Percentiles rank a stretch among this genome's conserved stretches.
phyloP scores from a whole-genome alignment of 202 grass and related monocot species.

The Digitaria exilis region DNA sequence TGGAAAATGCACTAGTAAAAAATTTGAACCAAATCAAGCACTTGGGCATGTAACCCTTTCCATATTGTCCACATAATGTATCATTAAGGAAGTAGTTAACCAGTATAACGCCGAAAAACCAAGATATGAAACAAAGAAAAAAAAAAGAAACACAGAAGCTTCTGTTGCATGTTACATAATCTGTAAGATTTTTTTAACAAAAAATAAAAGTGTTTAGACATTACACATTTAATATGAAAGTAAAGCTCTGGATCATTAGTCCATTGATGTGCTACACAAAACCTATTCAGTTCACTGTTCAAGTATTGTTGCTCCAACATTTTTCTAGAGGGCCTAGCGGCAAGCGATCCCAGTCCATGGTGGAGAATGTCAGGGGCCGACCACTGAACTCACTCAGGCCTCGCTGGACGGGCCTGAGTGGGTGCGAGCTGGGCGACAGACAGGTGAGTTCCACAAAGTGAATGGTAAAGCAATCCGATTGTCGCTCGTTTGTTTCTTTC shows the following conservation, averaged over 20 bases:
- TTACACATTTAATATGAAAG: neutral
- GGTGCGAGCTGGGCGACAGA: no score
- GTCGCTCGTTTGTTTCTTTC: no score
- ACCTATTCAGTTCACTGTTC: neutral
- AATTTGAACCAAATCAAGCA: neutral
- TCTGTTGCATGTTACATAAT: neutral
- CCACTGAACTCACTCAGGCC: no score
- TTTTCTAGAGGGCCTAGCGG: neutral
- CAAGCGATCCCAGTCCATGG: neutral
- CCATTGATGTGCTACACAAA: neutral
- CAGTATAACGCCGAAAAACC: neutral
- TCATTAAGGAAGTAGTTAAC: conserved; percentile 9
- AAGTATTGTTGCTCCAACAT: neutral
- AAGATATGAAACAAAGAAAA: neutral
- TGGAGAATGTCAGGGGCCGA: no score
- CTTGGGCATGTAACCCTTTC: neutral
- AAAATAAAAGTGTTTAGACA: neutral
- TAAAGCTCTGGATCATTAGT: neutral
- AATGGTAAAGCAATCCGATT: no score
- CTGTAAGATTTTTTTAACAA: neutral
- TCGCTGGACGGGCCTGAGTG: no score
- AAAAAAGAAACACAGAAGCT: neutral
- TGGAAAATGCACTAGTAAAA: neutral
- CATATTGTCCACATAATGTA: neutral
- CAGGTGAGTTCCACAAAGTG: no score